These are phyloP conservation scores for Aspergillus heteromorphus DNA, from an alignment of 495 filamentous ascomycete genomes.

Conservation along the genomic window DNA sequence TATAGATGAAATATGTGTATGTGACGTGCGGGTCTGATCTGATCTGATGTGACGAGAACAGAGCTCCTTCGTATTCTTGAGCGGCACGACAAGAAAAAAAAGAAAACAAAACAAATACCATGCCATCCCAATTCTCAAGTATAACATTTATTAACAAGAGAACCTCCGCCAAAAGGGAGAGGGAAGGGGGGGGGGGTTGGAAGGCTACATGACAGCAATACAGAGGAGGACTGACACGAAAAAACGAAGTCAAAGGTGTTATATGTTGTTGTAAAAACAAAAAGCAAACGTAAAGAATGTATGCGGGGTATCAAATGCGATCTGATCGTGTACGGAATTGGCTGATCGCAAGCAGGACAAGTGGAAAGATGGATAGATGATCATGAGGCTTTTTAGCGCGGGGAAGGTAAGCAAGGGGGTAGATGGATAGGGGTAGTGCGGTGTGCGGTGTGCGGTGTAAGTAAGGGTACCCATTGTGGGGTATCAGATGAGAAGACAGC, in stretches of 20 bases:
- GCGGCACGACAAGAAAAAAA: background rate
- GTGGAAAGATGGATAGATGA: too few species aligned
- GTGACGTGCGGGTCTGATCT: too few species aligned
- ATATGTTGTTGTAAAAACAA: too few species aligned
- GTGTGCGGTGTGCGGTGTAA: too few species aligned
- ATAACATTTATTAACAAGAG: background rate
- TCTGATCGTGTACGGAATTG: background rate
- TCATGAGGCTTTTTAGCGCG: background rate
- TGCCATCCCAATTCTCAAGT: background rate
- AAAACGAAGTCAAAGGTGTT: too few species aligned
- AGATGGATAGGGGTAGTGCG: background rate
- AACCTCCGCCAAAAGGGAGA: background rate
- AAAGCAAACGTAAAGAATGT: background rate
- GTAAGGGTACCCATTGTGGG: background rate
- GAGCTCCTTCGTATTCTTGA: slow-evolving; percentile 4
- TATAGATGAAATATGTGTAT: too few species aligned
- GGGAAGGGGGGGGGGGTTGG: too few species aligned
- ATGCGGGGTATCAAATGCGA: slow-evolving; percentile 17
- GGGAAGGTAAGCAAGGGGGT: background rate
- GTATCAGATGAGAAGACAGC: background rate
- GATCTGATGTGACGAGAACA: too few species aligned
- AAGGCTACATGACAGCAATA: background rate
- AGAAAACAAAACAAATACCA: too few species aligned
- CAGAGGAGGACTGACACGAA: background rate
- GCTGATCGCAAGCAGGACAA: background rate